Percentiles rank a stretch among this genome's conserved stretches.
phyloP scores from a whole-genome alignment of 805 yeast genomes.

The Cyberlindnera nakhonratchasimensis region DNA sequence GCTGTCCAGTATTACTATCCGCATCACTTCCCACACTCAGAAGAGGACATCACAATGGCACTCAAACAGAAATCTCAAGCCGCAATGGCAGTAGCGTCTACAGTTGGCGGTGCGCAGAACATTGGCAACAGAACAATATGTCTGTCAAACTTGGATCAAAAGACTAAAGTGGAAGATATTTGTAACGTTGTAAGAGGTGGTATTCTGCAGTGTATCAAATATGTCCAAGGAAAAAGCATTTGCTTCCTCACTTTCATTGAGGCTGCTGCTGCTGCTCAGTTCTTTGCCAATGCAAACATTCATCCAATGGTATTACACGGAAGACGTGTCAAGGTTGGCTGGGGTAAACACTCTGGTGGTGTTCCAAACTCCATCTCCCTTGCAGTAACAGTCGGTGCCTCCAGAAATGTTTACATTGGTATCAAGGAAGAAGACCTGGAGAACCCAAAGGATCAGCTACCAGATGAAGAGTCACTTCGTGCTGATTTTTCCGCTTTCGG shows the following conservation, averaged over 20 bases:
- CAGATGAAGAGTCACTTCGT: slow-evolving; percentile 48
- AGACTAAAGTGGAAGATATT: slow-evolving; percentile 65
- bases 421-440: slow-evolving; percentile 37
- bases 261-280: slow-evolving; percentile 60
- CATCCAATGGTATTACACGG: slow-evolving; percentile 62
- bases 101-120: slow-evolving; percentile 81
- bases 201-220: slow-evolving; percentile 55
- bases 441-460: slow-evolving; percentile 33
- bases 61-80: slow-evolving; percentile 15
- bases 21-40: slow-evolving; percentile 9
- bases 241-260: slow-evolving; percentile 72
- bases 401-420: slow-evolving; percentile 75
- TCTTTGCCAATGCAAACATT: slow-evolving; percentile 55
- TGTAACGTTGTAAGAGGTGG: slow-evolving; percentile 80
- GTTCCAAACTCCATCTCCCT: slow-evolving; percentile 49
- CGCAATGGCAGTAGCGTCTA: slow-evolving; percentile 15
- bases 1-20: slow-evolving; percentile 9
- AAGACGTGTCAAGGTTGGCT: slow-evolving; percentile 59
- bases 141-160: slow-evolving; percentile 61
- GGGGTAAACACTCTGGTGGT: slow-evolving; percentile 69
- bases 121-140: slow-evolving; percentile 69
- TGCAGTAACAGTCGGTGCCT: slow-evolving; percentile 72
- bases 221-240: slow-evolving; percentile 48
- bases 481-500: slow-evolving; percentile 64
- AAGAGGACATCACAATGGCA: slow-evolving; percentile 10